phyloP scores from a whole-genome alignment of 805 yeast genomes.

The Lachancea waltii region DNA sequence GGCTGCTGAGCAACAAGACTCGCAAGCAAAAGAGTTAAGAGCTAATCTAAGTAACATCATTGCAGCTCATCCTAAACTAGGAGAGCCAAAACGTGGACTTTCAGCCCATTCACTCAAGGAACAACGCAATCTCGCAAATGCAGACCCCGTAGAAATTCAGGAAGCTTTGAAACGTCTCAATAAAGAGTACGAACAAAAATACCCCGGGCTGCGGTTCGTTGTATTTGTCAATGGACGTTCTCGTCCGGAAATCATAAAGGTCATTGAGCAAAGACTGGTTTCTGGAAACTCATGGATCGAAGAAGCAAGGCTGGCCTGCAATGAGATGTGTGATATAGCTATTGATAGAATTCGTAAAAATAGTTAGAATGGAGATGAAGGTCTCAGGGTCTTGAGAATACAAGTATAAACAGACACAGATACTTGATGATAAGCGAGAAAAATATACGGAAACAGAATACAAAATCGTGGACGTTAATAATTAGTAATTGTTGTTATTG shows the following conservation, averaged over 20 bases:
- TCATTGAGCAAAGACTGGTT: constrained; percentile 52
- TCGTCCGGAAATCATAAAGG: constrained; percentile 54
- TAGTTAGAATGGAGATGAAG: constrained; percentile 9
- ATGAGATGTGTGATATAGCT: constrained; percentile 92
- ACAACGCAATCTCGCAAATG: constrained; percentile 56
- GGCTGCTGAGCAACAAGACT: constrained; percentile 22
- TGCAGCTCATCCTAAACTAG: constrained; percentile 89
- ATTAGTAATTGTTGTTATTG: constrained; percentile 2
- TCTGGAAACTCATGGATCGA: constrained; percentile 24
- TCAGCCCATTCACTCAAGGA: constrained; percentile 64
- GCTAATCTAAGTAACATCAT: constrained; percentile 46
- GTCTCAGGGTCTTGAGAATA: background rate
- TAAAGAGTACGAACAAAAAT: constrained; percentile 51
- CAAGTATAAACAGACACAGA: background rate
- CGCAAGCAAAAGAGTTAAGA: constrained; percentile 12
- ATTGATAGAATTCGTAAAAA: constrained; percentile 62
- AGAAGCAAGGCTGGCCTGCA: constrained; percentile 64
- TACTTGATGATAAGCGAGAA: background rate
- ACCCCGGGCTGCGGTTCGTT: constrained; percentile 74
- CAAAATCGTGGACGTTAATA: constrained; percentile 1
- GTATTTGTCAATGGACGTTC: constrained; percentile 84
- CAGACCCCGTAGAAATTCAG: constrained; percentile 38
- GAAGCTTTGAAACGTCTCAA: constrained; percentile 47
- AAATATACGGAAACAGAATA: too few species aligned
- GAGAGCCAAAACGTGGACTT: constrained; percentile 50